Evolutionary conservation across 1,284 basidiomycete genomes (phyloP), one percentile per base, ranked within the genome.

Genomic region (Cutaneotrichosporon cavernicola): DNA sequence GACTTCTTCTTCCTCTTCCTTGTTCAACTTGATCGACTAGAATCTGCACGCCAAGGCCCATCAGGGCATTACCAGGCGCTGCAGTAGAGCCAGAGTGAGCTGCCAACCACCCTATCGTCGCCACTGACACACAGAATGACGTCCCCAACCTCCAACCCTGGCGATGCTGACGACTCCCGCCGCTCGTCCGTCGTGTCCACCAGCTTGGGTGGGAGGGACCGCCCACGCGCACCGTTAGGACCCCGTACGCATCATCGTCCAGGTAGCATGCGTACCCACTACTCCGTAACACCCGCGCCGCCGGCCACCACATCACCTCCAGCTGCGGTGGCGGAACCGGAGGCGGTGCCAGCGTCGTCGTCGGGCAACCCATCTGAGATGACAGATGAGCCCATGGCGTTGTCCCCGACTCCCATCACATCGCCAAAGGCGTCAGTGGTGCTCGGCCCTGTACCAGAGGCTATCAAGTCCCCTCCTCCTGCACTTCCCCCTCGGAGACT

Each of bases 211-310:
- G 51, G 51, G 18, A 14, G 31, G 10, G 51, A 53, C 11, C 38
- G 56, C 38, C 21, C 55, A 9, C 32, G 11, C 14, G 56, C 36
- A n/a, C 55, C 55, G 11, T 18, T 40, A 22, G 56, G 56, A 14
- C 56, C 56, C 1, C 55, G 55, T 11, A 56, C 36, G 13, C 55
- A 11, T 1, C 36, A 40, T 7, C 55, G 55, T 1, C 36, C 22
- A n/a, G 55, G 55, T 22, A 56, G 55, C 55, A 22, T 22, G 14
- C 36, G 55, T 30, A 60, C 59, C 2, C 47, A 34, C 14, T 59
- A 55, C 46, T 32, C 43, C 16, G 36, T 59, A 8, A 46, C 51
- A 21, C 40, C 62, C 9, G 36, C 32, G 16, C 26, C 50, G 13
- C 22, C 9, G 16, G 9, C 26, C 13, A 31, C 9, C 22, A 22